Evolutionary conservation across 768 basidiomycete genomes (phyloP), one percentile per base, ranked within the genome.

Genomic region (Boletus subparvulus): DNA sequence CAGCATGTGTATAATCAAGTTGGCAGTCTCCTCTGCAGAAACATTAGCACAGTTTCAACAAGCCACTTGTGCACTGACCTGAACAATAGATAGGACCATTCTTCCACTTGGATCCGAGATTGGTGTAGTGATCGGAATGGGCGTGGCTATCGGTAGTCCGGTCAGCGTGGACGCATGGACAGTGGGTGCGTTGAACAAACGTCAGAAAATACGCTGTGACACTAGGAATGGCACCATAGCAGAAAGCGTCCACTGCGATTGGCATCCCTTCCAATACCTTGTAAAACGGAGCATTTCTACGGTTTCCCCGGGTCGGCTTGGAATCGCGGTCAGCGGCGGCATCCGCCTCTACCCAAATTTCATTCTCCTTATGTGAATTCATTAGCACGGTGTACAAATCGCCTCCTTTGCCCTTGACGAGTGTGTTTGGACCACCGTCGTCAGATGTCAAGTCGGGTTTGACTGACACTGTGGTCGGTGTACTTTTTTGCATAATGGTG

Each of bases 251-350:
- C 1, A 99, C 97, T 16, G 96, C 94, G 26, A 99, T 90, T 10
- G 95, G 94, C 94, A 98, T 97, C 2, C 97, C 96, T 64, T 92
- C 90, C 62, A 98, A 69, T 24, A 94, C 83, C 75, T 98, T 99
- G 75, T 96, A 98, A 69, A 98, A 98, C 0, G 97, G 97, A 0
- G 94, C 92, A 55, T 83, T 86, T 56, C 90, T 77, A 30, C 90
- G 80, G 32, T 77, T 74, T 30, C 78, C 78, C 54, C 82, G 82
- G 8, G 71, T 77, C 2, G 77, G 70, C 16, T 76, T 77, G 57
- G 77, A 78, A 45, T 72, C 75, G 26, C 73, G 76, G 57, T 80
- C 77, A 58, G 86, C 84, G 1, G 72, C 75, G 16, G 73, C 69
- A 17, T 83, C 74, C 0, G 87, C 94, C 69, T 92, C 90, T 65